Percentiles rank a stretch among this genome's conserved stretches.
phyloP scores from a whole-genome alignment of 2,329 filamentous ascomycete species.

The Metarhizium anisopliae region DNA sequence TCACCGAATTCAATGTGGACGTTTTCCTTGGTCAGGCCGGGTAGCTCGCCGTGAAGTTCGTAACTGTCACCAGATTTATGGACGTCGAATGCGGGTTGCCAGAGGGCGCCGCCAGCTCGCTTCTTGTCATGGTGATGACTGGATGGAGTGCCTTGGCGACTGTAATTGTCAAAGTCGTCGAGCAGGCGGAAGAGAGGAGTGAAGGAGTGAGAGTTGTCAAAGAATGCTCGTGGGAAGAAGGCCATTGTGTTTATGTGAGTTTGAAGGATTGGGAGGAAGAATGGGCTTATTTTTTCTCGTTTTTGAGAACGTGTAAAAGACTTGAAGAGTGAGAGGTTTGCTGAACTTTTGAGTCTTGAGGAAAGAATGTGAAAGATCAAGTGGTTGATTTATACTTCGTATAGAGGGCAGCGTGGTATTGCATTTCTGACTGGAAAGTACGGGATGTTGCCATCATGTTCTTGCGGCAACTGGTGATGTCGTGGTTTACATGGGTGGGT shows the following conservation, averaged over 20 bases:
- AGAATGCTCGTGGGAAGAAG: conserved; percentile 46
- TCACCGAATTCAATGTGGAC: conserved; percentile 69
- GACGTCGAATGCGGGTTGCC: conserved; percentile 66
- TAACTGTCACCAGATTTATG: conserved; percentile 56
- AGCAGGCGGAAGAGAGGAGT: conserved; percentile 49
- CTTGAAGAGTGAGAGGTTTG: too few species aligned
- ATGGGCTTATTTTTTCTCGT: too few species aligned
- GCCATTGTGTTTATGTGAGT: conserved; percentile 33
- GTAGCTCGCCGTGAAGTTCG: conserved; percentile 68
- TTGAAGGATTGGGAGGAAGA: too few species aligned
- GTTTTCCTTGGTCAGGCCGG: conserved; percentile 62
- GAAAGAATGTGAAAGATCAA: too few species aligned
- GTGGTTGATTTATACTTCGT: too few species aligned
- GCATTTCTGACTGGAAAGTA: too few species aligned
- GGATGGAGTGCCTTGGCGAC: conserved; percentile 43
- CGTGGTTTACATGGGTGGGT: too few species aligned
- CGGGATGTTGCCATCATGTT: too few species aligned
- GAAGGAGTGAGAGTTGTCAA: conserved; percentile 38
- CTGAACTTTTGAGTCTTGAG: too few species aligned
- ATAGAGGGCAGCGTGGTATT: too few species aligned
- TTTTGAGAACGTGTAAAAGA: too few species aligned
- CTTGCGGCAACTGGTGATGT: too few species aligned
- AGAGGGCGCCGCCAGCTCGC: conserved; percentile 27
- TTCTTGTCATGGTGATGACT: conserved; percentile 8
- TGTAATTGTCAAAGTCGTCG: conserved; percentile 18